These are phyloP conservation scores for Begonia loranthoides DNA, from an alignment of 306 rosid genomes.

Conservation along the genomic window DNA sequence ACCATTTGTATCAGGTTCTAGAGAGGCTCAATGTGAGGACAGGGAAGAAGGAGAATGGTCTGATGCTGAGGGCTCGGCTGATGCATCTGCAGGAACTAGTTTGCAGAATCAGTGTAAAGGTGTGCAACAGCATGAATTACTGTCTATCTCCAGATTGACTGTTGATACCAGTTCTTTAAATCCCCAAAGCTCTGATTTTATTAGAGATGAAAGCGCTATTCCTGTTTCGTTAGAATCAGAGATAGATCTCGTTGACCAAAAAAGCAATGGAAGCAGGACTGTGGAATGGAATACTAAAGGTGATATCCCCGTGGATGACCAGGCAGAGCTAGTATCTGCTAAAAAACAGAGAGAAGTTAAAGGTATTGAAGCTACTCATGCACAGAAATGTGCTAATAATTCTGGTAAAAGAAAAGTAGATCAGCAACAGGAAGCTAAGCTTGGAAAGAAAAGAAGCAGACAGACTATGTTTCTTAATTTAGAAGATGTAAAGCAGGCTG, in stretches of 20 bases:
- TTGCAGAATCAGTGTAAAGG: conserved; percentile 29
- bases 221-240: conserved; percentile 35
- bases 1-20: conserved; percentile 17
- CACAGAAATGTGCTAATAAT: conserved; percentile 63
- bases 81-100: conserved; percentile 31
- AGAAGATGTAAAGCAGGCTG: conserved; percentile 95
- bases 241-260: conserved; percentile 30
- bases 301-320: conserved; percentile 42
- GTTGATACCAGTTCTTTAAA: conserved; percentile 29
- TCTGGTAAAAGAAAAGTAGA: conserved; percentile 75
- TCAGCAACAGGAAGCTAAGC: conserved; percentile 71
- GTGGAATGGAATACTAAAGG: conserved; percentile 42
- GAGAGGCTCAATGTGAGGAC: conserved; percentile 36
- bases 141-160: conserved; percentile 22
- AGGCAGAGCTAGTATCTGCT: conserved; percentile 42
- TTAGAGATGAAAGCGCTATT: conserved; percentile 29
- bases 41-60: conserved; percentile 99
- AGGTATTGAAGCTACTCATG: conserved; percentile 79
- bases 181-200: conserved; percentile 28
- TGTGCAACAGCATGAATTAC: conserved; percentile 28
- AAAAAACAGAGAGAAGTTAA: conserved; percentile 69
- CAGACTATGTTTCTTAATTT: conserved; percentile 90
- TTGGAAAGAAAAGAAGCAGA: conserved; percentile 91
- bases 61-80: conserved; percentile 66
- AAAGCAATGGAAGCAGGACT: conserved; percentile 32